Base-by-base conservation (phyloP, 1,139 yeast genomes). In the Diutina rugosa region DNA sequence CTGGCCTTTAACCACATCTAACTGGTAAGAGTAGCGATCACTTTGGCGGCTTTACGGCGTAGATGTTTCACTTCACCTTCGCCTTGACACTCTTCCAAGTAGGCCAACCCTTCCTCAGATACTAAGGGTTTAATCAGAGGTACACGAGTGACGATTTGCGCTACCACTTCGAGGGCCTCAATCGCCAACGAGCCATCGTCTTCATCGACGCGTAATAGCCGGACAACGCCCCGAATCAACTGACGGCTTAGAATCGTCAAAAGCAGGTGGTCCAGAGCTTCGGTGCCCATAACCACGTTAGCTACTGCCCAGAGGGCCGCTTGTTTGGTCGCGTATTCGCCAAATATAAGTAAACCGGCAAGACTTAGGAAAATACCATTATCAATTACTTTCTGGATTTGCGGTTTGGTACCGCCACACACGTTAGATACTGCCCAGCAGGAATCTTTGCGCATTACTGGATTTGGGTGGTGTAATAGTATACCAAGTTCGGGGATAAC, bases 261-360 rank as follows among this genome's bases (percentile, higher is more conserved):
- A 2, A 32, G 29, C 18, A 32, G 53, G 1, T n/a, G 9, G 2
- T 4, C 6, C 7, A n/a, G 6, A 7, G 35, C 44, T 8, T 32
- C 18, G 44, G 97, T 98, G 64, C 98, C 98, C 18, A 97, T 87
- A n/a, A 97, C 88, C 51, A 99, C 98, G 69, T 93, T 93, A 44
- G 98, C 90, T 64, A 93, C 87, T 46, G 98, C 99, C 99, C 99
- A 93, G 77, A 99, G 91, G 8, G 99, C 99, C 74, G 95, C 99
- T 72, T 93, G 93, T 70, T 90, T 88, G 49, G 98, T 93, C 75
- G 90, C 90, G 76, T 90, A 91, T 67, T 93, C 99, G 60, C 96
- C 97, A 58, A 81, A 79, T 52, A 79, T 73, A 67, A 93, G 79
- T 64, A 93, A 77, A 69, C 90, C 85, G 65, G 93, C 85, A 62